Percentiles rank a stretch among this genome's conserved stretches.
phyloP scores from a whole-genome alignment of 345 rosid species.

The Salix koriyanagi region DNA sequence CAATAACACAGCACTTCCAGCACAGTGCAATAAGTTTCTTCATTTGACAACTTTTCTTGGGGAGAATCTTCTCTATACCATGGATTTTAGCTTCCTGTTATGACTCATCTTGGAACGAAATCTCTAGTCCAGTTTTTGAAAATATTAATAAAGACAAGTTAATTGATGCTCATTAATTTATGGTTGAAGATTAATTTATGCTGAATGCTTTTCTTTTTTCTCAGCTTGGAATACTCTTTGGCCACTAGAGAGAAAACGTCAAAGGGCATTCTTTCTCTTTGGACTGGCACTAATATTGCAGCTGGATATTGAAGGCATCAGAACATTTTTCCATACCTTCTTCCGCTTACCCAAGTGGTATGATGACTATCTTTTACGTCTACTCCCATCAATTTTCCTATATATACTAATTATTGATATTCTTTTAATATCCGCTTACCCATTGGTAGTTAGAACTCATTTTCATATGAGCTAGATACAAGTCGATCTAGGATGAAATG shows the following conservation, averaged over 20 bases:
- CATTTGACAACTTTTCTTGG: neutral
- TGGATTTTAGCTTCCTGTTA: neutral
- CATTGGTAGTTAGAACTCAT: neutral
- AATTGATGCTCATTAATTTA: neutral
- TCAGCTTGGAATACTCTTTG: conserved; percentile 94
- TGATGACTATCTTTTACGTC: conserved; percentile 4
- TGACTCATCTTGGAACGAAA: neutral
- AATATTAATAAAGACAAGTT: neutral
- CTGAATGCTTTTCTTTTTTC: neutral
- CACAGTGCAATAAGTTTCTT: neutral
- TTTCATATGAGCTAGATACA: neutral
- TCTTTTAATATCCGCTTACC: neutral
- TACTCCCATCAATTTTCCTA: neutral
- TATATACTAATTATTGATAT: neutral
- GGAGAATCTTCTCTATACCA: neutral
- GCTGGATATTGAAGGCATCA: conserved; percentile 73
- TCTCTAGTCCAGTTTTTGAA: neutral
- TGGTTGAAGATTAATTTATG: conserved; percentile 12
- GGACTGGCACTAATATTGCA: conserved; percentile 85
- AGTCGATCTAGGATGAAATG: neutral
- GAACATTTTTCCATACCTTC: conserved; percentile 76
- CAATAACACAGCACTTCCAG: neutral
- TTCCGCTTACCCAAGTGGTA: conserved; percentile 89
- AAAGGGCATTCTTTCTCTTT: conserved; percentile 88
- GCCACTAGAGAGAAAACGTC: conserved; percentile 95